These are phyloP conservation scores for Mikania micrantha DNA, from an alignment of 129 eudicot species.

Conservation along the genomic window DNA sequence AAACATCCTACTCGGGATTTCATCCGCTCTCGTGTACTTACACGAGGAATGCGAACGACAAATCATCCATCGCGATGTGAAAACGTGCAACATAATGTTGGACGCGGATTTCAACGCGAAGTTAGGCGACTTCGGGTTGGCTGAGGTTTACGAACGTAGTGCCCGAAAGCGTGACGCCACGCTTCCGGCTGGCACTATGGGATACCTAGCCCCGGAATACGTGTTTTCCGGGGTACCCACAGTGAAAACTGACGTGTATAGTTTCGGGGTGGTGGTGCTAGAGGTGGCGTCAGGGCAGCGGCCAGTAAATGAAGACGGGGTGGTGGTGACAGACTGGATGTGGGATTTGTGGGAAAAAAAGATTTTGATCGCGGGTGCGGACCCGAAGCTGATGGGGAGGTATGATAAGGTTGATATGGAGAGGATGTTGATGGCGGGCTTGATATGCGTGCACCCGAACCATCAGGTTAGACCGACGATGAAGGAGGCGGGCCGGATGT, in stretches of 20 bases:
- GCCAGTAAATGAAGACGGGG: slow-evolving; percentile 55
- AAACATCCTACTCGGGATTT: slow-evolving; percentile 52
- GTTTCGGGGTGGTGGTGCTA: slow-evolving; percentile 82
- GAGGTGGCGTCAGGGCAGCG: slow-evolving; percentile 69
- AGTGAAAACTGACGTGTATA: slow-evolving; percentile 70
- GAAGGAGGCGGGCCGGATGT: slow-evolving; percentile 60
- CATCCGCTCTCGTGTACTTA: slow-evolving; percentile 56
- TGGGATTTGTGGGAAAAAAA: slow-evolving; percentile 70
- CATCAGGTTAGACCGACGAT: slow-evolving; percentile 48
- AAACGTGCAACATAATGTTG: slow-evolving; percentile 60
- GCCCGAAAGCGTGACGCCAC: slow-evolving; percentile 42
- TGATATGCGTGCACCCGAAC: slow-evolving; percentile 58
- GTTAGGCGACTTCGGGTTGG: slow-evolving; percentile 76
- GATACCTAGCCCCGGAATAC: slow-evolving; percentile 78
- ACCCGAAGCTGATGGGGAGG: slow-evolving; percentile 46
- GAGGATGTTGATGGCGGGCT: slow-evolving; percentile 58
- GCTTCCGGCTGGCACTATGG: slow-evolving; percentile 74
- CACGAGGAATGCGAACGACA: slow-evolving; percentile 83
- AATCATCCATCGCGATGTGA: slow-evolving; percentile 76
- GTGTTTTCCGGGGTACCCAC: slow-evolving; percentile 63
- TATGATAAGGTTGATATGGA: slow-evolving; percentile 53
- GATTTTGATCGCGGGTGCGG: slow-evolving; percentile 48
- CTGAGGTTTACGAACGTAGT: slow-evolving; percentile 55
- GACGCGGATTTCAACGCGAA: slow-evolving; percentile 70
- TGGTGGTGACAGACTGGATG: slow-evolving; percentile 48